These are phyloP conservation scores for Melampsora occidentalis DNA, from an alignment of 1,284 basidiomycete species.

Conservation along the genomic window DNA sequence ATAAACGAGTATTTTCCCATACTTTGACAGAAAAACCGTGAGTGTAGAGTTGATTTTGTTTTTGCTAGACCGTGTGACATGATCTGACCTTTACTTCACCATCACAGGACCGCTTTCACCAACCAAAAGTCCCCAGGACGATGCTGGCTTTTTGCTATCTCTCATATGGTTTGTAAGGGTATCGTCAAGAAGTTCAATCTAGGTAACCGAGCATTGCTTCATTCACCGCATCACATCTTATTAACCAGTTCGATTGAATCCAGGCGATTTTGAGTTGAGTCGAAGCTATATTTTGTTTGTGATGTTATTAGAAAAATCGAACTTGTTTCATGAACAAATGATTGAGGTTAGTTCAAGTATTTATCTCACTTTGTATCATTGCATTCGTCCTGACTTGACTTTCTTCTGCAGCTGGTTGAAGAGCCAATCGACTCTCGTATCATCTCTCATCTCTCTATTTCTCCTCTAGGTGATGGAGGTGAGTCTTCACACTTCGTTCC, in stretches of 20 bases:
- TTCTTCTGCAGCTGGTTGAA: conserved; percentile 61
- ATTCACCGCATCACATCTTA: too few species aligned
- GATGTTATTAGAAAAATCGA: conserved; percentile 91
- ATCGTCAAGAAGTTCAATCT: conserved; percentile 75
- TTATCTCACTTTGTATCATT: background rate
- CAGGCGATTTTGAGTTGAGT: conserved; percentile 17
- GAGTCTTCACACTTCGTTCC: conserved; percentile 55
- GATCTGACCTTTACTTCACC: background rate
- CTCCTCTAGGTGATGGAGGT: conserved; percentile 84
- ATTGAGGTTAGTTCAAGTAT: conserved; percentile 59
- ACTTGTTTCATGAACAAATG: conserved; percentile 85
- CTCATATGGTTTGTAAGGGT: conserved; percentile 53
- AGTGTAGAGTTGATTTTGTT: background rate
- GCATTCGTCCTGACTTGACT: background rate
- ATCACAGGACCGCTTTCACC: conserved; percentile 69
- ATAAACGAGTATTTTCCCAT: conserved; percentile 40
- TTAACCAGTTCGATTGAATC: background rate
- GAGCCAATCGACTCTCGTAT: conserved; percentile 77
- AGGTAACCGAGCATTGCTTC: conserved; percentile 82
- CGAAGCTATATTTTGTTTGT: conserved; percentile 87
- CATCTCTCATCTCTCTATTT: conserved; percentile 69
- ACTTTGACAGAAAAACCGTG: conserved; percentile 41
- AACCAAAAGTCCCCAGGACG: conserved; percentile 82
- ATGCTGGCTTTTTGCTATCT: conserved; percentile 90
- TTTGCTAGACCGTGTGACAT: too few species aligned